Evolutionary conservation across 805 yeast species (phyloP), one percentile per base, ranked within the genome.

Genomic region (Brettanomyces anomalus): DNA sequence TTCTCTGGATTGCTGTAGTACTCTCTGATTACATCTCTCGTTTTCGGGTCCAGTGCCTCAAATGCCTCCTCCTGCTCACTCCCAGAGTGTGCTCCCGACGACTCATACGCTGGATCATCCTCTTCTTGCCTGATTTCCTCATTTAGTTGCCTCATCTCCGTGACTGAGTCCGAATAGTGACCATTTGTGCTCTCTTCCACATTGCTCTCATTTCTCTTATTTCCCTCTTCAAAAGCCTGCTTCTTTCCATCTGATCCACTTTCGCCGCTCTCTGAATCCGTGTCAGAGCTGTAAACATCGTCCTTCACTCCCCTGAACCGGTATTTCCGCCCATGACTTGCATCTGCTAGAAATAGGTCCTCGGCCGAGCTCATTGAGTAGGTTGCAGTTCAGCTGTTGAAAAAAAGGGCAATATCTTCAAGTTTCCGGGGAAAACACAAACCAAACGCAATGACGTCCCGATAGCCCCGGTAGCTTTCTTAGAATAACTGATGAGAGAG

Each of bases 41-140:
- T 62, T 48, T 16, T 69, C 72, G 54, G 64, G 66, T 69, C 71
- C 71, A 51, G 71, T 75, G 32, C 65, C 71, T 30, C 61, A 60
- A 3, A 65, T 13, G 55, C 66, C 10, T 51, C 47, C 20, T 48
- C 44, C 14, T 42, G 10, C 28, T 24, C 1, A 2, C 10, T 24
- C 10, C 10, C 28, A 11, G 10, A 7, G 3, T 2, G 10, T 11
- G 3, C 2, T 24, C 10, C 28, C 3, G 28, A 24, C 28, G 28
- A 24, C 28, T 32, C 10, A 16, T 15, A 32, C 6, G 18, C 16
- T 32, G 35, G 14, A n/a, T 17, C n/a, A 8, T 19, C 39, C 13
- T 15, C 18, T 32, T 16, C 18, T 13, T 19, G 11, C n/a, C 16
- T n/a, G 24, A 20, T 39, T 4, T 26, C 5, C 43, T 11, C 16